Percentiles rank a stretch among this genome's conserved stretches.
phyloP scores from a whole-genome alignment of 805 yeast genomes.

The Candida succiphila region DNA sequence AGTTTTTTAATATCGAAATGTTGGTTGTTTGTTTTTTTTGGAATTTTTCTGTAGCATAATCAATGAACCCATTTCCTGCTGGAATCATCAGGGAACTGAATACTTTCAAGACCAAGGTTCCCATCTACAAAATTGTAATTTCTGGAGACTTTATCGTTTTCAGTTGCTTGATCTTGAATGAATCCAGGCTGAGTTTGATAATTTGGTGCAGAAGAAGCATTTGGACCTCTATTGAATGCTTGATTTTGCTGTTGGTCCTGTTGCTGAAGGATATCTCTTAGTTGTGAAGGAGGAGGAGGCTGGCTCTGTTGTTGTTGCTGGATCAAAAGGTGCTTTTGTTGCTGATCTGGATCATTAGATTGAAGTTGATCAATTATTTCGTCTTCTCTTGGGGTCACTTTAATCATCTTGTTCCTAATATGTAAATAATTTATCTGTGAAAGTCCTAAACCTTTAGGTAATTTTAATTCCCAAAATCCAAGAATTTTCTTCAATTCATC shows the following conservation, averaged over 20 bases:
- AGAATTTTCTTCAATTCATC: conserved; percentile 1
- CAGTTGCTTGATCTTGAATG: background rate
- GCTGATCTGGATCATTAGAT: too few relatives aligned
- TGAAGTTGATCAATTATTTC: background rate
- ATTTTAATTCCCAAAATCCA: background rate
- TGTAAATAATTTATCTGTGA: background rate
- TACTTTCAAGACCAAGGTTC: background rate
- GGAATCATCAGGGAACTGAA: background rate
- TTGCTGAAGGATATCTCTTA: background rate
- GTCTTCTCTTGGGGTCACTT: background rate
- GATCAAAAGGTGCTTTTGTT: background rate
- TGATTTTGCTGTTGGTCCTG: background rate
- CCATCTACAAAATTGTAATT: background rate
- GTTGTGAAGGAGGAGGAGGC: background rate
- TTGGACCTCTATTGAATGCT: background rate
- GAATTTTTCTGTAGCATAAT: too few relatives aligned
- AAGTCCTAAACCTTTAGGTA: background rate
- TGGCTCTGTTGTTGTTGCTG: background rate
- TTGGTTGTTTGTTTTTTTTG: too few relatives aligned
- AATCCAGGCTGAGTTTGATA: background rate
- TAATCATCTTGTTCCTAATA: conserved; percentile 1
- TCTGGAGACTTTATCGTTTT: background rate
- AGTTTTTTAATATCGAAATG: too few relatives aligned
- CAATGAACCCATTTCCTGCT: background rate
- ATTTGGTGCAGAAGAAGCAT: background rate